Conservation (phyloP, 306 rosid genomes). For the Trifolium repens region DNA sequence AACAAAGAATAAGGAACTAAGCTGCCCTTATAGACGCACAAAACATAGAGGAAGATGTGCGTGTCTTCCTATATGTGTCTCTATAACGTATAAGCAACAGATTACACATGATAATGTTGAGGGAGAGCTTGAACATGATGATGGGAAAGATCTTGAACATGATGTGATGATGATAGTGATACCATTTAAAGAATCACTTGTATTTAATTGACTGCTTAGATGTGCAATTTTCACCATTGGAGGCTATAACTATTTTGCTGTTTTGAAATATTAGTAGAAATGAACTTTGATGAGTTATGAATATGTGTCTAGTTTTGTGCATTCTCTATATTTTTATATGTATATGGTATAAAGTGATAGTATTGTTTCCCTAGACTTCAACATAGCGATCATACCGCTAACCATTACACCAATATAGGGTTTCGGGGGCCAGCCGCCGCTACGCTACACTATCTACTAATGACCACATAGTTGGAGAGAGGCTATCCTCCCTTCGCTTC, state of each 20-base stretch:
- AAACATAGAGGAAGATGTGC: neutral
- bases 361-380: neutral
- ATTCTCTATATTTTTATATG: neutral
- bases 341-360: neutral
- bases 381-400: neutral
- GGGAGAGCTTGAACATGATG: neutral
- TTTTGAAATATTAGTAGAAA: neutral
- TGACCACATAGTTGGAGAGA: neutral
- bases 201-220: neutral
- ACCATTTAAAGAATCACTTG: neutral
- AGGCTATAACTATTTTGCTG: neutral
- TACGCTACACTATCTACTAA: neutral
- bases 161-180: neutral
- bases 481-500: neutral
- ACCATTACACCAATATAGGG: neutral
- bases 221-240: neutral
- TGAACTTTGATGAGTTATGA: neutral
- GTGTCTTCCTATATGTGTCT: too few relatives aligned
- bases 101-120: neutral
- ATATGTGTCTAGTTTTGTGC: neutral
- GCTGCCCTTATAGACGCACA: neutral
- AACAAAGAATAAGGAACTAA: neutral
- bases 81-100: neutral
- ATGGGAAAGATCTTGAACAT: neutral
- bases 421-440: neutral